A percentile compares a stretch with the other conserved stretches of the same genome.
Evolutionary conservation across 306 rosid species (phyloP).

Genomic region (Purshia tridentata): DNA sequence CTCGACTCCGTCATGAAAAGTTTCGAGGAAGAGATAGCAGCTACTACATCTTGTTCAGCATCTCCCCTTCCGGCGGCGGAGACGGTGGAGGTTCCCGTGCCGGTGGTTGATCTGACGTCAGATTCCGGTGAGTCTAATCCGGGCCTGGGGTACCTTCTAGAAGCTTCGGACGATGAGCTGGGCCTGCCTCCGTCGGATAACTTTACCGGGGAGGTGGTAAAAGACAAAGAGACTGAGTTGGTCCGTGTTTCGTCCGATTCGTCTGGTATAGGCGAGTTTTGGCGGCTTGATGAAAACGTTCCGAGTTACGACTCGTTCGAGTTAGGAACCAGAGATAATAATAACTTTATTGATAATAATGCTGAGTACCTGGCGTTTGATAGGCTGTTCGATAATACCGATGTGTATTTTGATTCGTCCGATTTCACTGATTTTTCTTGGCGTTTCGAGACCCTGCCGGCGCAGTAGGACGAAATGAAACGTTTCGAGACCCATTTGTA

Average conservation of each 20-base stretch:
- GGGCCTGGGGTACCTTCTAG: conserved; percentile 67
- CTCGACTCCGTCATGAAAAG: conserved; percentile 77
- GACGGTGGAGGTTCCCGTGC: conserved; percentile 9
- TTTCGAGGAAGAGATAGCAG: conserved; percentile 73
- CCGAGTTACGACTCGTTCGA: conserved; percentile 66
- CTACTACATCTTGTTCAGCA: conserved; percentile 22
- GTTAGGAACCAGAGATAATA: conserved; percentile 35
- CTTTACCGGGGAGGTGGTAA: conserved; percentile 20
- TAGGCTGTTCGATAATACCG: conserved; percentile 66
- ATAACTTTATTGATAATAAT: background rate
- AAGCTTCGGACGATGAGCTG: conserved; percentile 87
- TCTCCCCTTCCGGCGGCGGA: conserved; percentile 5
- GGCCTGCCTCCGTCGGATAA: conserved; percentile 68
- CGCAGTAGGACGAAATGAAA: conserved; percentile 35
- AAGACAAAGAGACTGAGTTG: conserved; percentile 40
- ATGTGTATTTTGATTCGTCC: conserved; percentile 56
- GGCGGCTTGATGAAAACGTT: conserved; percentile 63
- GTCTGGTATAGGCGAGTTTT: conserved; percentile 60
- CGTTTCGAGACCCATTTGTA: conserved; percentile 37
- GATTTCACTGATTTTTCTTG: conserved; percentile 51
- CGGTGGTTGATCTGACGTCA: conserved; percentile 42
- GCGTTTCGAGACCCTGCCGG: conserved; percentile 70
- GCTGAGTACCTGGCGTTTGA: conserved; percentile 55
- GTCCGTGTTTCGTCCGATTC: conserved; percentile 48
- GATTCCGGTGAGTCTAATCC: conserved; percentile 70